Base-by-base conservation (phyloP, 2,329 filamentous ascomycete species). In the Orbilia quercus region DNA sequence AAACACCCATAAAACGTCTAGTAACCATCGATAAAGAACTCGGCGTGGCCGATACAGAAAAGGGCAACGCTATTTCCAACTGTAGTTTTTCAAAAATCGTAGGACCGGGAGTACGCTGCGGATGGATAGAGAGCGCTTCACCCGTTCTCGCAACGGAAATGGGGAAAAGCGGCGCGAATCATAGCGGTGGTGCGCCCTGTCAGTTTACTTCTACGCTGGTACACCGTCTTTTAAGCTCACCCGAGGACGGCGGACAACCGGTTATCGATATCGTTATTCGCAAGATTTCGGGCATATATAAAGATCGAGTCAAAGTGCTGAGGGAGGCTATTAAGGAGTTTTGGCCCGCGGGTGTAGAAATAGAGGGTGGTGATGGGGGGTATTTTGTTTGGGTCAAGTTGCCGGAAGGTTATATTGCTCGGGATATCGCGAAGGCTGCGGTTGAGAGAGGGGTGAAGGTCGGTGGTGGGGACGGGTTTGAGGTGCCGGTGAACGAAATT, bases 71-170 rank as follows among this genome's bases (percentile, higher is more conserved):
- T 7, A 83, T 93, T 36, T 93, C 90, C 77, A 98, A 98, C 79
- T 92, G 91, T 20, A 92, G 89, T 5, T 98, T 98, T 80, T 91
- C 88, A 79, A 99, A 99, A 80, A 88, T 98, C 38, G 85, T 88
- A 25, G 92, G 88, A 0, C 92, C 94, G 0, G 95, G 94, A 0
- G 81, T 90, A 55, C 85, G 94, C 11, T 93, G 91, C 0, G 94
- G 94, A n/a, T 98, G 93, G 93, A 86, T 88, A 0, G 92, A 96
- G 79, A 74, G 50, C n/a, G 90, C 86, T 0, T 89, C 87, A 4
- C 82, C 84, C 58, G 88, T 85, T 76, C 81, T 91, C 65, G 84
- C 84, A 80, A 83, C 88, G 60, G 80, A 83, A 45, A 82, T 83
- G 34, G 83, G 83, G 18, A 80, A 82, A 65, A 80, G 89, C 14